phyloP scores from a whole-genome alignment of 192 early-diverging fungal genomes.

The Thamnidium elegans region DNA sequence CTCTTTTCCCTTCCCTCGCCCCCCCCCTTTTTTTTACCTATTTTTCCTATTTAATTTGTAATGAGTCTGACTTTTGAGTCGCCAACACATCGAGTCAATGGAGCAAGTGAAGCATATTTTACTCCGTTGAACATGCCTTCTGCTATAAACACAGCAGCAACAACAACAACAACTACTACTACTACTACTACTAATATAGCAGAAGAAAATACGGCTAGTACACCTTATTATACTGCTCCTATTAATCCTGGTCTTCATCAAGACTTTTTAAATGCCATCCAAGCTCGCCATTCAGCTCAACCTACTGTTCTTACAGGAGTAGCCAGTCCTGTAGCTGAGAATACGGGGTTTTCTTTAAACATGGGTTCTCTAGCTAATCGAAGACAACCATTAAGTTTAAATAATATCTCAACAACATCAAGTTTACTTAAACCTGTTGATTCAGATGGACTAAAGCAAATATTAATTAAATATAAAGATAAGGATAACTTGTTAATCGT shows the following conservation, averaged over 20 bases:
- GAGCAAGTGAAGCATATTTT: constrained; percentile 28
- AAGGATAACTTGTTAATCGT: constrained; percentile 4
- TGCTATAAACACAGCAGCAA: not conserved
- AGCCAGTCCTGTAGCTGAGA: not conserved
- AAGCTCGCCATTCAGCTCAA: constrained; percentile 27
- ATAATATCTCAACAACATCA: constrained; percentile 11
- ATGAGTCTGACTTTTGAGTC: constrained; percentile 36
- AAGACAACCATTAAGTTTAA: constrained; percentile 5
- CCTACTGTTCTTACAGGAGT: constrained; percentile 18
- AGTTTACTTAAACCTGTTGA: not conserved
- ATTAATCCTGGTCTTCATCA: constrained; percentile 33
- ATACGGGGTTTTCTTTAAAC: constrained; percentile 4
- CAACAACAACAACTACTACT: not conserved
- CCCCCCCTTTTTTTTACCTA: not conserved
- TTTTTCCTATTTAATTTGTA: not conserved
- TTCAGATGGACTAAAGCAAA: not conserved
- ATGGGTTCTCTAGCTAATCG: constrained; percentile 20
- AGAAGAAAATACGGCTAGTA: not conserved
- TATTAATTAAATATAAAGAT: not conserved
- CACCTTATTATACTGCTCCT: constrained; percentile 40
- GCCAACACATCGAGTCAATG: constrained; percentile 18
- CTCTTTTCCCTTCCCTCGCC: not conserved
- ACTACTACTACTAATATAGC: not conserved
- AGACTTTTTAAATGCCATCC: constrained; percentile 41
- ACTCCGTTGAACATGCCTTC: constrained; percentile 30